Evolutionary conservation across 2,329 filamentous ascomycete genomes (phyloP), one percentile per base, ranked within the genome.

Genomic region (Aspergillus sp.): DNA sequence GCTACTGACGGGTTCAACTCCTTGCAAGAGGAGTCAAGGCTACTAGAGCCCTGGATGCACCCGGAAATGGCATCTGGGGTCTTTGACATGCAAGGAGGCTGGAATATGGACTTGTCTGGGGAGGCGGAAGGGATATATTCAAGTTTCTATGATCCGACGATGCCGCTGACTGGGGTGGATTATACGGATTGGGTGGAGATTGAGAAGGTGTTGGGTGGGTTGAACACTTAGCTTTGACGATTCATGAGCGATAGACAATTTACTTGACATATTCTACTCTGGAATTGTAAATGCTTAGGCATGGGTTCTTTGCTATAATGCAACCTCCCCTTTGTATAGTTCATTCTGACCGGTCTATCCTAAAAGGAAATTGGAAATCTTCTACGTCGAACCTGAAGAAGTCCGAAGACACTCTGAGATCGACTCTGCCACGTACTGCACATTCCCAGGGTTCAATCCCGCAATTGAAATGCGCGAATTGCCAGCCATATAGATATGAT

Each of bases 401-500:
- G 18, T 47, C 36, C 62, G 57, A 54, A 65, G 36, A 24, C 57
- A 57, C 26, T 68, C 62, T 1, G 64, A 58, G 54, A 72, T 71
- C 2, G 68, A 69, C 16, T 50, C 49, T 22, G 65, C 69, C n/a
- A 72, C 69, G 47, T 72, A 72, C 29, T 67, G 64, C 24, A 72
- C 67, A 89, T 70, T 70, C 2, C 49, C 58, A n/a, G 61, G 49
- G 75, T 97, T 97, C 67, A 97, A 79, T 5, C 94, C 94, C 6
- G 93, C 94, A 90, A 97, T 97, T 73, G 90, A 95, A 74, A 97
- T 96, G 31, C 94, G 88, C 20, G 94, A 94, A 72, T 97, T 97
- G 83, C 95, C 96, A 6, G 73, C 73, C 77, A 81, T 79, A 57
- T 81, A 81, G 22, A 80, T 72, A 60, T 80, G 78, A 59, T 77